Evolutionary conservation across 768 basidiomycete genomes (phyloP).

Genomic region (Goffeauzyma gilvescens): DNA sequence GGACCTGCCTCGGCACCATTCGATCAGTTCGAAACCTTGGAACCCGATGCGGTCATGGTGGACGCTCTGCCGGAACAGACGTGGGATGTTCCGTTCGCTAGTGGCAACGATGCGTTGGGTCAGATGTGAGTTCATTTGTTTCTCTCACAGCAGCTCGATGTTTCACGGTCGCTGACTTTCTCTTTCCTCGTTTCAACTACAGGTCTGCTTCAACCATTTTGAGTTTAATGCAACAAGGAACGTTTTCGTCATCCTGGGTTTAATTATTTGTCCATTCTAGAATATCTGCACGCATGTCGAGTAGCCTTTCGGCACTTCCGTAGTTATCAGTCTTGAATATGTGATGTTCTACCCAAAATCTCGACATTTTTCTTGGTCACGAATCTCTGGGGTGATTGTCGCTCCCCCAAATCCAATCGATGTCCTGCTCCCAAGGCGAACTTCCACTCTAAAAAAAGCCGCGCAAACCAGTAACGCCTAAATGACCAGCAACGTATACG

Average conservation of each 20-base stretch:
- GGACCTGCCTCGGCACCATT: constrained; percentile 20
- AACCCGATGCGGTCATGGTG: constrained; percentile 12
- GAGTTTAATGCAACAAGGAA: constrained; percentile 27
- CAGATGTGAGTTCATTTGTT: constrained; percentile 15
- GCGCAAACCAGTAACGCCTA: no score
- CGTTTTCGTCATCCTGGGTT: constrained; percentile 15
- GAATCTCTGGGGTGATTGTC: no score
- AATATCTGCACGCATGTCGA: no score
- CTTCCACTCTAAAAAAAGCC: no score
- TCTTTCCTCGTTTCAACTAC: neutral
- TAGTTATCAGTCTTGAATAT: no score
- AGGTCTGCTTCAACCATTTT: constrained; percentile 31
- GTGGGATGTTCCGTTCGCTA: constrained; percentile 9
- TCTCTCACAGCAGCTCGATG: constrained; percentile 1
- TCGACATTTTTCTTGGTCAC: no score
- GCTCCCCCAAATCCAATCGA: no score
- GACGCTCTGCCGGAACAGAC: constrained; percentile 3
- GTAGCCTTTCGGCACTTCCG: no score
- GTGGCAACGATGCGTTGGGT: constrained; percentile 7
- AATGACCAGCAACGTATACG: no score
- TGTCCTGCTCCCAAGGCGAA: no score
- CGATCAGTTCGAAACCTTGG: constrained; percentile 20
- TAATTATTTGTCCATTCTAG: no score
- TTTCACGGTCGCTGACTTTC: neutral
- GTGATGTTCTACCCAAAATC: no score